These are phyloP conservation scores for Phaeomoniella chlamydospora DNA, from an alignment of 2,329 filamentous ascomycete genomes.

Conservation along the genomic window DNA sequence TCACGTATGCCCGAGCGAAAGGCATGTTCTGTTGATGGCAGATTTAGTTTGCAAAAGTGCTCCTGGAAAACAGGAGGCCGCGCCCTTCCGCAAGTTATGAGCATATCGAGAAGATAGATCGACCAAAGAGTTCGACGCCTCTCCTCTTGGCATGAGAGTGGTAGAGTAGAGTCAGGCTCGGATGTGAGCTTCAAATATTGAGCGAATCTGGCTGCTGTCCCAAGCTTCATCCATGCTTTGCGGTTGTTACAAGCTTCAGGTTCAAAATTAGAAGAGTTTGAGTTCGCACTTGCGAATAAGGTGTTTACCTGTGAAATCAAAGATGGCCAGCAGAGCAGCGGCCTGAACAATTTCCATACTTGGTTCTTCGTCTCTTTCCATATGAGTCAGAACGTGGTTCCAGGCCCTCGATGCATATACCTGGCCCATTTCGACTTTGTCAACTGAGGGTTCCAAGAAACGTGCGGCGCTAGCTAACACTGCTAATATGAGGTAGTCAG, in stretches of 20 bases:
- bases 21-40: slow-evolving; percentile 7
- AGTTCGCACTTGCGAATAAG: neutral
- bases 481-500: slow-evolving; percentile 17
- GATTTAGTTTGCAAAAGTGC: slow-evolving; percentile 7
- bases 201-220: slow-evolving; percentile 47
- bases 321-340: slow-evolving; percentile 19
- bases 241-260: slow-evolving; percentile 15
- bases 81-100: slow-evolving; percentile 13
- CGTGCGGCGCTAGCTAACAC: slow-evolving; percentile 17
- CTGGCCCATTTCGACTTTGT: slow-evolving; percentile 12
- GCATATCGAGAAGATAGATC: slow-evolving; percentile 15
- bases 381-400: slow-evolving; percentile 19
- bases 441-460: slow-evolving; percentile 15
- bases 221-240: slow-evolving; percentile 22
- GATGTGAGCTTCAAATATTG: slow-evolving; percentile 18
- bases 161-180: slow-evolving; percentile 8
- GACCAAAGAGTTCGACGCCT: slow-evolving; percentile 17
- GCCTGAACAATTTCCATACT: slow-evolving; percentile 22
- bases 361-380: slow-evolving; percentile 15
- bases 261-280: slow-evolving; percentile 2
- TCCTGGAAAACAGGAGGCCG: slow-evolving; percentile 8
- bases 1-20: slow-evolving; percentile 2
- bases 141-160: slow-evolving; percentile 14
- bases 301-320: slow-evolving; percentile 22
- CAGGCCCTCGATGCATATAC: slow-evolving; percentile 18